Conservation (phyloP, 306 rosid species). For the Vigna angularis region DNA sequence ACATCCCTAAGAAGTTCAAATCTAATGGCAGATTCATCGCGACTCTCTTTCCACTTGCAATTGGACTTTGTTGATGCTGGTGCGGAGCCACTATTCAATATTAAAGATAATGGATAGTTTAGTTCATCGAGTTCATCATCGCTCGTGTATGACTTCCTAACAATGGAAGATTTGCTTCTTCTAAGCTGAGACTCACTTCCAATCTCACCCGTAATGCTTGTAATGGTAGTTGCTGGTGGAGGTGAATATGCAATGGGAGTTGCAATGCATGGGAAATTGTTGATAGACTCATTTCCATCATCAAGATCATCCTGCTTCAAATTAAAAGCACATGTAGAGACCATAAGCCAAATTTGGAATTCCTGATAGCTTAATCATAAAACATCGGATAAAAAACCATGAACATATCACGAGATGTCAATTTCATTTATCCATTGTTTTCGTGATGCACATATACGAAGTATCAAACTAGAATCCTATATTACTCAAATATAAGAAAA, state of each 20-base stretch:
- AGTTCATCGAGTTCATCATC: slow-evolving; percentile 96
- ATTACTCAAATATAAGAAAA: no score
- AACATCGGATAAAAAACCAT: not conserved
- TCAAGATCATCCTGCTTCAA: slow-evolving; percentile 63
- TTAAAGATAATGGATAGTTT: slow-evolving; percentile 75
- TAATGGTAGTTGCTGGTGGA: slow-evolving; percentile 65
- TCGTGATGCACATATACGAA: not conserved
- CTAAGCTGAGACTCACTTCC: slow-evolving; percentile 69
- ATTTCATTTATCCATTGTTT: slow-evolving; percentile 16
- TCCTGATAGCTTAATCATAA: not conserved
- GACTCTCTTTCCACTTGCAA: slow-evolving; percentile 54
- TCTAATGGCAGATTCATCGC: slow-evolving; percentile 62
- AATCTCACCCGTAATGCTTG: slow-evolving; percentile 59
- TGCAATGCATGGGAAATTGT: slow-evolving; percentile 76
- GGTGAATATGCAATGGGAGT: slow-evolving; percentile 69
- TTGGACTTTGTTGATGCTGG: slow-evolving; percentile 52
- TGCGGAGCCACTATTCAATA: slow-evolving; percentile 51
- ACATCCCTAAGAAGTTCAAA: slow-evolving; percentile 86
- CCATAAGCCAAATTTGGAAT: not conserved
- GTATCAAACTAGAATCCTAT: not conserved
- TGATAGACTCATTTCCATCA: slow-evolving; percentile 56
- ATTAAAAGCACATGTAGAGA: slow-evolving; percentile 23
- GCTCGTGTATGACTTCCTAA: slow-evolving; percentile 87
- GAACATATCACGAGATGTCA: not conserved
- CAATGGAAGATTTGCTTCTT: slow-evolving; percentile 82